Base-by-base conservation (phyloP, 140 eudicot genomes). In the Ambrosia hybrid region DNA sequence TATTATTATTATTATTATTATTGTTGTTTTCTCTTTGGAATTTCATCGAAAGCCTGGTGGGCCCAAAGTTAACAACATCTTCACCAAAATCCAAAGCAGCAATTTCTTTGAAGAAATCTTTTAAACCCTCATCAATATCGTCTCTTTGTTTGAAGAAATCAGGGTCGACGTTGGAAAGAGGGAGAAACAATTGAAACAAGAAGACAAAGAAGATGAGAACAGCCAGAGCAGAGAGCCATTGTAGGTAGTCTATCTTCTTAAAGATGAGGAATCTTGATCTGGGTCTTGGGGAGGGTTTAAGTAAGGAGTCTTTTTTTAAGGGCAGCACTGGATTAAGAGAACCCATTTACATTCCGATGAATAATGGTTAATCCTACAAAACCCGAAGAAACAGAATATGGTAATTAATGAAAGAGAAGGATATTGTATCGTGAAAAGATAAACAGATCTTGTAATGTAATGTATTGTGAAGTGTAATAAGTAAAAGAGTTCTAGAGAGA, bases 181-280 rank as follows among this genome's bases (percentile, higher is more conserved):
- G 96, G 81, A 91, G 76, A 70, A 93, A 84, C 82, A 85, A 72
- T 75, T 94, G 97, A 49, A 91, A 83, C 67, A 91, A 48, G 65
- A 86, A 85, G 72, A 91, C 72, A 63, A 94, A 83, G 77, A 94
- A 83, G 55, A 87, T 83, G 81, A 91, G 88, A 14, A 90, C 95
- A 45, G 91, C 90, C 33, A 91, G 76, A 11, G 89, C 83, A 43
- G 95, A 86, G 71, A 91, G 72, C 92, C 92, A 86, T 84, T 86
- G 96, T 12, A 91, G 56, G 77, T 86, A 90, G 63, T 87, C 86
- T 37, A 91, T 62, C 82, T 84, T 94, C 85, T 91, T 94, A 67
- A 89, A 65, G 17, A 85, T 65, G 65, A 88, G 14, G 46, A 86
- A 68, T 73, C 96, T 82, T 68, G 97, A 88, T 90, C 96, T 94